Base-by-base conservation (phyloP, 2,329 filamentous ascomycete species). In the Graphilbum fragrans region DNA sequence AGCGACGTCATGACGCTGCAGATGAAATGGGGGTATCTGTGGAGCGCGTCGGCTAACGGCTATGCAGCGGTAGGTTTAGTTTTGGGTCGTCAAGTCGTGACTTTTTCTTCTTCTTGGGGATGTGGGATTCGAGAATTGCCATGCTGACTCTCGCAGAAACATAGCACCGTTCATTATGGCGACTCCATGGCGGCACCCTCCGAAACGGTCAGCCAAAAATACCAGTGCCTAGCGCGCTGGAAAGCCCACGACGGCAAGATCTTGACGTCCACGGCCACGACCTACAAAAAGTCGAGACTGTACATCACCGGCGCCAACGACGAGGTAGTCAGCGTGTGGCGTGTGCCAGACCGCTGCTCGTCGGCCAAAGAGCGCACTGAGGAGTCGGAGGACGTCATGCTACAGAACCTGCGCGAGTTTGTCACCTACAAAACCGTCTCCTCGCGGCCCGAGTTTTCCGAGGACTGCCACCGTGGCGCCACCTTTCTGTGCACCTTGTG, bases 261-360 rank as follows among this genome's bases (percentile, higher is more conserved):
- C 33, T 69, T 98, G 14, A 81, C 90, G 3, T 95, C 90, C 0
- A 82, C 85, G 0, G 74, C 82, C 17, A 81, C 81, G 1, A 77
- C 67, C 1, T 76, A 82, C 56, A 74, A 81, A 23, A 73, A 76
- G 38, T 76, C 83, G 44, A 75, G 82, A n/a, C 76, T 92, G n/a
- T 92, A 86, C 56, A 86, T 94, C 39, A 95, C 90, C 0, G 92
- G 92, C 9, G 88, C 86, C 37, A 98, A 94, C 53, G 92, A 98
- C 59, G 82, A 87, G 55, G 82, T 80, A 0, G 77, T 98, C 21
- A 83, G 86, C 8, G 75, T 96, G 18, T 98, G 92, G 92, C 78
- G 90, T 49, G 71, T 94, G 39, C 62, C 67, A 3, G 64, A 65
- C 41, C 64, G 63, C 44, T 43, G 39, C 21, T 53, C 55, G 4